phyloP scores from a whole-genome alignment of 805 yeast genomes.

The Alloascoidea africana region DNA sequence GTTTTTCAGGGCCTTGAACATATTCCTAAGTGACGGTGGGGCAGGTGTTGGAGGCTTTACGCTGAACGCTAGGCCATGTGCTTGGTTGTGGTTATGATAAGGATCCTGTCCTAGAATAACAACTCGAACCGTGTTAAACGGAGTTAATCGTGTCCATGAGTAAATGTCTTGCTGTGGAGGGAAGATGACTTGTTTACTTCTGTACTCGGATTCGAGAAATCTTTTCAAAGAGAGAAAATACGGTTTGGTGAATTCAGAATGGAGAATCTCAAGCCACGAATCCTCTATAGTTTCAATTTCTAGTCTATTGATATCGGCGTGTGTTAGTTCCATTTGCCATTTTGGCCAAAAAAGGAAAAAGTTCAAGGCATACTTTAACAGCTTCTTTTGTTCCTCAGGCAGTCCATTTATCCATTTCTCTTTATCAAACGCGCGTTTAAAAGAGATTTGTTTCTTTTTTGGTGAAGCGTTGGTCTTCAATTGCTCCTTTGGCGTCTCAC shows the following conservation, averaged over 20 bases:
- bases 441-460: too few species aligned
- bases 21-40: constrained; percentile 80
- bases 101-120: constrained; percentile 93
- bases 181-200: constrained; percentile 37
- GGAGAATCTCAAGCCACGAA: constrained; percentile 63
- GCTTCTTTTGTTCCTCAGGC: constrained; percentile 27
- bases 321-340: constrained; percentile 20
- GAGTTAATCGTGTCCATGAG: constrained; percentile 85
- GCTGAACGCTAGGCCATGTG: constrained; percentile 92
- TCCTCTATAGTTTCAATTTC: constrained; percentile 62
- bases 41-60: constrained; percentile 74
- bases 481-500: too few species aligned
- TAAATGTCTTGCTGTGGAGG: constrained; percentile 72
- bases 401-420: constrained; percentile 33
- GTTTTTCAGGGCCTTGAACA: constrained; percentile 57
- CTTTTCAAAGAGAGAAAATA: constrained; percentile 63
- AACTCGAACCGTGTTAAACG: constrained; percentile 57
- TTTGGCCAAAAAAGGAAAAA: constrained; percentile 6
- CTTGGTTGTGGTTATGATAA: constrained; percentile 83
- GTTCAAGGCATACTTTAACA: constrained; percentile 24
- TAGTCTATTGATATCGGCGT: constrained; percentile 19
- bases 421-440: constrained; percentile 43
- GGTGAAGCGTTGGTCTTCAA: too few species aligned
- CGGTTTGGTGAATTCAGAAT: constrained; percentile 65
- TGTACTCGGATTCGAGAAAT: constrained; percentile 36